Base-by-base conservation (phyloP, 768 basidiomycete genomes). In the Austroboletus eburneus region DNA sequence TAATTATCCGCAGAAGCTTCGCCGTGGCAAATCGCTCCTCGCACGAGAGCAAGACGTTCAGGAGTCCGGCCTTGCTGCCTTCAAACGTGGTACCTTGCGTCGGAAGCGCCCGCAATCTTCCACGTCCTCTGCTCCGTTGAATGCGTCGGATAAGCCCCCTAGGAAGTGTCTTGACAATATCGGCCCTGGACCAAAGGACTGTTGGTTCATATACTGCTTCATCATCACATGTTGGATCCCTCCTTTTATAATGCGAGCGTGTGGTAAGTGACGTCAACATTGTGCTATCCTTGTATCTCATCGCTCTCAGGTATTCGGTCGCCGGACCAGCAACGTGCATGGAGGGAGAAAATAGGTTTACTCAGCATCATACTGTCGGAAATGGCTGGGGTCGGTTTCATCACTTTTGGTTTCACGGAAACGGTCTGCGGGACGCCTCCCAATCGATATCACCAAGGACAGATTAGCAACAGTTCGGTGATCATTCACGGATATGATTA, bases 301-400 rank as follows among this genome's bases (percentile, higher is more conserved):
- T 34, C 14, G 12, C 36, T 45, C 30, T 39, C 39, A 93, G 91
- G 94, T 45, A 86, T 96, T 54, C 78, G 79, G 45, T 94, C 85
- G 23, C 87, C 91, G 1, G 96, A 99, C 54, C 87, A 87, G 55
- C 93, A 96, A 65, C 82, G 92, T 40, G 96, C 96, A 35, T 99
- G 94, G 94, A 78, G 96, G 52, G 96, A 99, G 70, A 99, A 99
- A 73, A 91, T 97, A 68, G 96, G 95, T 8, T 78, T 99, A 21
- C 73, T 99, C 40, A 72, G 76, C 54, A 75, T 97, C 66, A 91
- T 95, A 60, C 63, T 78, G 14, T 5, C 67, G n/a, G 77, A 93
- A 52, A 96, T 98, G 94, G 87, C 89, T 16, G 80, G 73, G 43
- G 96, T 99, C 59, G 96, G 94, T 61, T 99, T 91, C 80, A 75